A percentile compares a stretch with the other conserved stretches of the same genome.
These are phyloP conservation scores for Hansfordia pulvinata DNA, from an alignment of 2,329 filamentous ascomycete species.

Conservation along the genomic window DNA sequence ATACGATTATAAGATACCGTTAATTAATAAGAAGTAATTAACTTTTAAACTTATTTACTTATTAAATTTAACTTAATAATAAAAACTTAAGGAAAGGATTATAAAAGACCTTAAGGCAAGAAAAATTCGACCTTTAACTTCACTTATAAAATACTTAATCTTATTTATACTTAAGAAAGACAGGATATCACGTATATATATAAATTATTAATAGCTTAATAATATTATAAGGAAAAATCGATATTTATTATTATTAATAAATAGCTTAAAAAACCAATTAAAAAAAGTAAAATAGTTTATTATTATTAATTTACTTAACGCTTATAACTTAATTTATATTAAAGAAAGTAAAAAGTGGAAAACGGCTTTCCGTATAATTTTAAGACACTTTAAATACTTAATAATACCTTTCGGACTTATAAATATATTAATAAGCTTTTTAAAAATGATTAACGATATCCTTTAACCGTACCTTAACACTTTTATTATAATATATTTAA, in stretches of 20 bases:
- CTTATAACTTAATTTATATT: slow-evolving; percentile 9
- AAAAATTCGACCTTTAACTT: slow-evolving; percentile 2
- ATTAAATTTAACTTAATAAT: not conserved
- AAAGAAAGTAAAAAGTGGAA: slow-evolving; percentile 15
- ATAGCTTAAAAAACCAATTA: slow-evolving; percentile 8
- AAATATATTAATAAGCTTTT: slow-evolving; percentile 5
- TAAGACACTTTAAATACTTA: slow-evolving; percentile 14
- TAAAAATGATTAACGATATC: slow-evolving; percentile 5
- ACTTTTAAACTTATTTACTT: slow-evolving; percentile 2
- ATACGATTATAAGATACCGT: slow-evolving; percentile 1
- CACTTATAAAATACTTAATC: slow-evolving; percentile 1
- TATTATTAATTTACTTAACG: slow-evolving; percentile 5
- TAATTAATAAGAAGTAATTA: slow-evolving; percentile 2
- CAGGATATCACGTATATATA: slow-evolving; percentile 7
- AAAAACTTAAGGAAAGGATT: slow-evolving; percentile 2
- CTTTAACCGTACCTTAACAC: slow-evolving; percentile 2
- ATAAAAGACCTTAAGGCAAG: slow-evolving; percentile 1
- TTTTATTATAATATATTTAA: slow-evolving; percentile 6
- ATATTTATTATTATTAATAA: slow-evolving; percentile 10
- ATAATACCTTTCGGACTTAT: slow-evolving; percentile 16
- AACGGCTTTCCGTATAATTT: slow-evolving; percentile 13
- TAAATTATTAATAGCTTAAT: slow-evolving; percentile 13
- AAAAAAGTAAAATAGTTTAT: slow-evolving; percentile 4
- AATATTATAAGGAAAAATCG: slow-evolving; percentile 10
- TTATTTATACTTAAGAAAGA: slow-evolving; percentile 9